phyloP scores from a whole-genome alignment of 1,284 basidiomycete species.

The Mixia osmundae region DNA sequence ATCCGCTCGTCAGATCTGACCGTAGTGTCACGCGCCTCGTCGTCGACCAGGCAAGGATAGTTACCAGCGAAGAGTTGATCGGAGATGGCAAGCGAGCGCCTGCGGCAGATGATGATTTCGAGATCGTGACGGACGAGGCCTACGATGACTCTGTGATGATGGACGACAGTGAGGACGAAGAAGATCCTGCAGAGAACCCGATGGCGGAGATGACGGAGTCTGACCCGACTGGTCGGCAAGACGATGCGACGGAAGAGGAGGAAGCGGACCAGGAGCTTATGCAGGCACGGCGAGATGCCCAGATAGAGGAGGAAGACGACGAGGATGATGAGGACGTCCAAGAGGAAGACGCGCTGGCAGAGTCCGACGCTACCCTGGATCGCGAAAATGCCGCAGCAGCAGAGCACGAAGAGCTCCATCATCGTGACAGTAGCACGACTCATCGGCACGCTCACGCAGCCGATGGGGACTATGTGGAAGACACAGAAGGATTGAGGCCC shows the following conservation, averaged over 20 bases:
- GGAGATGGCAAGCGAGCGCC: not conserved
- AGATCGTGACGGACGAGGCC: not conserved
- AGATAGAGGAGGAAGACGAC: conserved; percentile 6
- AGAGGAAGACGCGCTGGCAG: no score
- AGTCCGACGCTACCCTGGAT: no score
- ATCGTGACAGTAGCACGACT: no score
- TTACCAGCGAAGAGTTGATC: conserved; percentile 8
- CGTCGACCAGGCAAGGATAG: conserved; percentile 10
- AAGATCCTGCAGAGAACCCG: not conserved
- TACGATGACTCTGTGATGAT: not conserved
- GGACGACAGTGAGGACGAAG: not conserved
- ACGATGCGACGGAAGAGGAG: not conserved
- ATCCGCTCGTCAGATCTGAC: conserved; percentile 7
- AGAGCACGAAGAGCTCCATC: no score
- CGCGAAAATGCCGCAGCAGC: no score
- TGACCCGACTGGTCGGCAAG: not conserved
- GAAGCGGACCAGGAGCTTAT: not conserved
- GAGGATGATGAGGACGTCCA: conserved; percentile 1
- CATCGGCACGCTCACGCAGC: no score
- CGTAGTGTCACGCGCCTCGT: conserved; percentile 9
- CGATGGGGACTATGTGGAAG: no score
- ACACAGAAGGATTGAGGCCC: no score
- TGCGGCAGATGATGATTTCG: no score
- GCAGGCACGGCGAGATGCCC: not conserved
- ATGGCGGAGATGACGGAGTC: not conserved